Evolutionary conservation across 495 filamentous ascomycete genomes (phyloP).

Genomic region (Parmelia sp.): DNA sequence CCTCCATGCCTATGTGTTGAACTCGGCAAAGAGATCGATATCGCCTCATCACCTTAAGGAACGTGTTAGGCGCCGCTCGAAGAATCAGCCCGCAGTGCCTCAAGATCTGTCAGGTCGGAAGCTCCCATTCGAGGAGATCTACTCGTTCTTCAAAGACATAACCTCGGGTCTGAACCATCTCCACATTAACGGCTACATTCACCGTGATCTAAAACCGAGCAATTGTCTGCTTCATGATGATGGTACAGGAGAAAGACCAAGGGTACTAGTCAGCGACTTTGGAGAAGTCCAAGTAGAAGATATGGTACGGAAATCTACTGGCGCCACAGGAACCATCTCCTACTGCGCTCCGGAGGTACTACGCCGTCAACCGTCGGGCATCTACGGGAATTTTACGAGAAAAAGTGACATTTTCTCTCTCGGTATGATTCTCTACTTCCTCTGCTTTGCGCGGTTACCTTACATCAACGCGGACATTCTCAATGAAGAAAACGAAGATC

Average conservation of each 20-base stretch:
- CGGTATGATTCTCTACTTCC: conserved; percentile 96
- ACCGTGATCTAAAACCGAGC: conserved; percentile 90
- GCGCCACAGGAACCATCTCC: conserved; percentile 91
- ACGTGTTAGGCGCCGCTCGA: conserved; percentile 71
- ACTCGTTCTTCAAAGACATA: conserved; percentile 94
- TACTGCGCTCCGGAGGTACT: conserved; percentile 97
- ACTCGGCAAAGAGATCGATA: conserved; percentile 47
- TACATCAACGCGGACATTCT: conserved; percentile 76
- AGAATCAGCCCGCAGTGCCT: conserved; percentile 49
- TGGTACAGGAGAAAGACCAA: conserved; percentile 56
- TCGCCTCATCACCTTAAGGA: conserved; percentile 83
- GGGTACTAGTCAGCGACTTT: conserved; percentile 91
- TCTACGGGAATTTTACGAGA: conserved; percentile 83
- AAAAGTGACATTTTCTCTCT: conserved; percentile 96
- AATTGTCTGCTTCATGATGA: conserved; percentile 87
- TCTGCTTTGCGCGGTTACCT: conserved; percentile 88
- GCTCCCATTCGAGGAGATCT: conserved; percentile 84
- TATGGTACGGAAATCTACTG: conserved; percentile 74
- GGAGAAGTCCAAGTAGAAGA: conserved; percentile 87
- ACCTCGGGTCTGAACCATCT: conserved; percentile 85
- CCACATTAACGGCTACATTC: conserved; percentile 90
- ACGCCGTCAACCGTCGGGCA: conserved; percentile 55
- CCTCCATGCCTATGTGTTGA: conserved; percentile 74
- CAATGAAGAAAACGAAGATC: conserved; percentile 87
- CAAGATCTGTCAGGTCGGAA: conserved; percentile 47